These are phyloP conservation scores for Metschnikowia similis DNA, from an alignment of 805 yeast species.

Conservation along the genomic window DNA sequence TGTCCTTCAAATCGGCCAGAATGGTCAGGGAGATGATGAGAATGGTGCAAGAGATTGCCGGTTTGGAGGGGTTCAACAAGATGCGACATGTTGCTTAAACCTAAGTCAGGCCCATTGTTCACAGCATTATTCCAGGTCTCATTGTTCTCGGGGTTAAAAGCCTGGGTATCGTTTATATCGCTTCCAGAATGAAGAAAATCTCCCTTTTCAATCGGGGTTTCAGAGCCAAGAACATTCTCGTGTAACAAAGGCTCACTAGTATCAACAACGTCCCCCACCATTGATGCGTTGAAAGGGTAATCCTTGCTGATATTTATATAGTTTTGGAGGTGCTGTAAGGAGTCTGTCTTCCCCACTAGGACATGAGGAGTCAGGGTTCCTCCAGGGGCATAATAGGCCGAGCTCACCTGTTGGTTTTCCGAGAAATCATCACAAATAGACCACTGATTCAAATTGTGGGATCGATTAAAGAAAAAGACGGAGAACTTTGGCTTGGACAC, in stretches of 20 bases:
- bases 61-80: neutral
- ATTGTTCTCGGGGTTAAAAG: neutral
- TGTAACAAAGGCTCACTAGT: neutral
- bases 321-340: conserved; percentile 52
- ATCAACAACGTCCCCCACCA: neutral
- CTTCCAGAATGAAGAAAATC: conserved; percentile 1
- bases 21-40: neutral
- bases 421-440: conserved; percentile 80
- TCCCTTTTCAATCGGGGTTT: neutral
- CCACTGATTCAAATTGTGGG: conserved; percentile 61
- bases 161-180: neutral
- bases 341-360: conserved; percentile 51
- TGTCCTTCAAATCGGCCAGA: neutral
- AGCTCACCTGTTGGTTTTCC: conserved; percentile 76
- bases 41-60: neutral
- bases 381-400: conserved; percentile 51
- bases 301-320: conserved; percentile 36
- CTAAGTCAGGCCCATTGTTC: neutral
- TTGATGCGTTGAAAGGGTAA: conserved; percentile 1
- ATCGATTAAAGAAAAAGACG: conserved; percentile 62
- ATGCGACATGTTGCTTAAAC: neutral
- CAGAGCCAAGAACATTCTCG: neutral
- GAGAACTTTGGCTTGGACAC: conserved; percentile 72
- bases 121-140: neutral
- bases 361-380: conserved; percentile 67